Evolutionary conservation across 495 filamentous ascomycete species (phyloP).

Genomic region (Articulospora tetracladia): DNA sequence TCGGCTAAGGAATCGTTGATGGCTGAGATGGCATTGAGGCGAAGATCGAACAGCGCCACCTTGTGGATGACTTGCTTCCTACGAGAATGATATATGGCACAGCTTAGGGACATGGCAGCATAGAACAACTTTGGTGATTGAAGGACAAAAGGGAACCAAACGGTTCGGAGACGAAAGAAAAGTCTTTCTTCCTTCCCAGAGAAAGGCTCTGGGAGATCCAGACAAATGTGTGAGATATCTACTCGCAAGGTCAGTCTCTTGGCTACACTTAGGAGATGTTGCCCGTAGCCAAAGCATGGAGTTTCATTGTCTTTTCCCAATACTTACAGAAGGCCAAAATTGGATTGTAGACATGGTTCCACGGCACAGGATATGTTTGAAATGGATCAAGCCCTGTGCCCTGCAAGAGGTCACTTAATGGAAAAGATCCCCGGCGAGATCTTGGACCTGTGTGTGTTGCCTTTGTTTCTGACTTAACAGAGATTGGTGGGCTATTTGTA

Average conservation of each 20-base stretch:
- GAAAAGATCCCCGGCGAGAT: too few species aligned
- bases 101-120: not conserved
- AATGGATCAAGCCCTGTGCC: constrained; percentile 7
- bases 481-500: too few species aligned
- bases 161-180: not conserved
- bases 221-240: not conserved
- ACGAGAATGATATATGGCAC: not conserved
- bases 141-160: not conserved
- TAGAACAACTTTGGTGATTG: not conserved
- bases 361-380: constrained; percentile 1
- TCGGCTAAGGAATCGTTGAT: not conserved
- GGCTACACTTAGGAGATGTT: not conserved
- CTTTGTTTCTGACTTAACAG: too few species aligned
- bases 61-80: not conserved
- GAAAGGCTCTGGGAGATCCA: not conserved
- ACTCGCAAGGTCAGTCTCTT: not conserved
- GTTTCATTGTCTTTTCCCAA: not conserved
- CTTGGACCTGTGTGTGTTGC: too few species aligned
- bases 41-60: not conserved
- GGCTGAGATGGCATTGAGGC: not conserved
- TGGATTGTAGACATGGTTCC: not conserved
- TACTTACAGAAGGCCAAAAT: constrained; percentile 9
- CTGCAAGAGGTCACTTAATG: not conserved
- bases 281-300: too few species aligned
- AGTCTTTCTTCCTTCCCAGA: not conserved